phyloP scores from a whole-genome alignment of 148 eudicot species.

The Nepenthes gracilis region DNA sequence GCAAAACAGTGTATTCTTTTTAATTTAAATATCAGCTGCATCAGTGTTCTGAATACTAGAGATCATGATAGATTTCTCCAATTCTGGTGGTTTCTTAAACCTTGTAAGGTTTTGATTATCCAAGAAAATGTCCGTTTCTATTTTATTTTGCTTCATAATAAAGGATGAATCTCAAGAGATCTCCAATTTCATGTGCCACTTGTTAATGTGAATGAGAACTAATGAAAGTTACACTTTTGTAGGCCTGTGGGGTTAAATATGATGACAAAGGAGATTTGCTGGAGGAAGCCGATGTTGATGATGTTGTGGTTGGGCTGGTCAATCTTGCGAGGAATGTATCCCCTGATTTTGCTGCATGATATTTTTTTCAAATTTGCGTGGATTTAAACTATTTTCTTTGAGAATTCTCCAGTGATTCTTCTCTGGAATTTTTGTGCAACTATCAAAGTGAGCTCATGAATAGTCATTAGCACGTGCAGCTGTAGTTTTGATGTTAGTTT shows the following conservation, averaged over 20 bases:
- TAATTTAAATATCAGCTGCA: not conserved
- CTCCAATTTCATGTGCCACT: not conserved
- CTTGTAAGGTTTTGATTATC: too few species aligned
- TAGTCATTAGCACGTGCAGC: not conserved
- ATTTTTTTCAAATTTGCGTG: slow-evolving; percentile 5
- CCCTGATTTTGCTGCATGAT: not conserved
- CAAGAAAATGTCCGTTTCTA: too few species aligned
- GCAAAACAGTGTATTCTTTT: not conserved
- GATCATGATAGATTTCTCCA: too few species aligned
- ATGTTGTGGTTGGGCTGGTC: slow-evolving; percentile 82
- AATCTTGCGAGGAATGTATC: slow-evolving; percentile 74
- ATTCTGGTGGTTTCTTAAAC: not conserved
- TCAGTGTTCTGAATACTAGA: too few species aligned
- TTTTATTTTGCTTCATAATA: not conserved
- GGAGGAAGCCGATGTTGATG: slow-evolving; percentile 85
- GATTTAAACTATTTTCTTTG: not conserved
- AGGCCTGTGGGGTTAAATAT: slow-evolving; percentile 94
- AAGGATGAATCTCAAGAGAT: not conserved
- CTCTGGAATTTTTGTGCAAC: not conserved
- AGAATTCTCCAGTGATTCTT: not conserved
- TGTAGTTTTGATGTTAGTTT: slow-evolving; percentile 5
- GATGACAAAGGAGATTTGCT: slow-evolving; percentile 43
- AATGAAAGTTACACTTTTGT: slow-evolving; percentile 15
- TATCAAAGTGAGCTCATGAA: not conserved
- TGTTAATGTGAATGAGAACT: slow-evolving; percentile 2